phyloP scores from a whole-genome alignment of 768 basidiomycete genomes.

The Agaricus blazei region DNA sequence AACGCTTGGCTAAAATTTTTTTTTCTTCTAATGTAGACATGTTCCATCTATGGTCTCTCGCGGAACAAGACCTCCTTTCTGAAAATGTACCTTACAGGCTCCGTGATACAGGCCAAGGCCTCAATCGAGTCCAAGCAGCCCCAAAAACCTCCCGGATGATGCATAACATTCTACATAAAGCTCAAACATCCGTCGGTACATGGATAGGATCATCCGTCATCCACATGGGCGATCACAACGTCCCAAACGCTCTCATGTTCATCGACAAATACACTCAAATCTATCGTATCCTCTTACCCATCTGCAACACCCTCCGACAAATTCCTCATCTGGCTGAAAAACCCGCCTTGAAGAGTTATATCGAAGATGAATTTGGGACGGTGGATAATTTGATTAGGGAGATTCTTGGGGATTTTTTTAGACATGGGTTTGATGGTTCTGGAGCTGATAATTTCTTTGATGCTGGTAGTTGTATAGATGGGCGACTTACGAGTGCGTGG shows the following conservation, averaged over 20 bases:
- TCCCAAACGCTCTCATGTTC: slow-evolving; percentile 82
- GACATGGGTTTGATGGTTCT: slow-evolving; percentile 85
- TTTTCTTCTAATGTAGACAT: slow-evolving; percentile 47
- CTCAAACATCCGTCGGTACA: slow-evolving; percentile 72
- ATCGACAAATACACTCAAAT: slow-evolving; percentile 93
- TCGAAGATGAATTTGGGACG: slow-evolving; percentile 81
- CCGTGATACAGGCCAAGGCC: slow-evolving; percentile 86
- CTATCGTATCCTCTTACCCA: slow-evolving; percentile 83
- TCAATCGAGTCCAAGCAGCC: slow-evolving; percentile 82
- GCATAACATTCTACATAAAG: slow-evolving; percentile 81
- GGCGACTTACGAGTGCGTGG: slow-evolving; percentile 85
- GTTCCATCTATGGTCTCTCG: slow-evolving; percentile 82
- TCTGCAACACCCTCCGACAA: slow-evolving; percentile 76
- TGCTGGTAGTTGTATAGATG: slow-evolving; percentile 82
- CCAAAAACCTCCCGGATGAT: slow-evolving; percentile 90
- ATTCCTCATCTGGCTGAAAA: slow-evolving; percentile 63
- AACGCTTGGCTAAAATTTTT: background rate
- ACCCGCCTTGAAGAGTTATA: slow-evolving; percentile 68
- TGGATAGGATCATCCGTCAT: slow-evolving; percentile 88
- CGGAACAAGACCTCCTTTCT: slow-evolving; percentile 78
- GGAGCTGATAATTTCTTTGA: slow-evolving; percentile 92
- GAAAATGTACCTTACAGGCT: slow-evolving; percentile 72
- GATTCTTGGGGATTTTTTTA: slow-evolving; percentile 80
- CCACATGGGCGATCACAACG: slow-evolving; percentile 87
- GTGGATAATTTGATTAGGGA: slow-evolving; percentile 62